Evolutionary conservation across 768 basidiomycete species (phyloP).

Genomic region (Leccinellum albellum): DNA sequence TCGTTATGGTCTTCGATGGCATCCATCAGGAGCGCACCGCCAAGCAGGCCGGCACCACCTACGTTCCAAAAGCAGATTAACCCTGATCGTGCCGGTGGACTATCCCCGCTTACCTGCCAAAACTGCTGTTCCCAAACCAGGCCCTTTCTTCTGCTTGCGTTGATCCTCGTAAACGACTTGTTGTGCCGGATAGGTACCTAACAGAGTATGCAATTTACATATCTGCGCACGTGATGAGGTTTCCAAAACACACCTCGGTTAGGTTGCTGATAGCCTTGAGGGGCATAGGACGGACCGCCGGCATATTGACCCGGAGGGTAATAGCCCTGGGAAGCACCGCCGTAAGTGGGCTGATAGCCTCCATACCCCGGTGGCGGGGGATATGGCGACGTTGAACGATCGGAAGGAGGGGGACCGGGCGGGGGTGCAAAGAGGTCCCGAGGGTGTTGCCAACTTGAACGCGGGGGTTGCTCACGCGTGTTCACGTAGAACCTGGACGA

Average conservation of each 20-base stretch:
- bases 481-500: conserved; percentile 68
- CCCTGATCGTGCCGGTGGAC: background rate
- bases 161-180: conserved; percentile 36
- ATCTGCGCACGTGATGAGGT: background rate
- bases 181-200: conserved; percentile 33
- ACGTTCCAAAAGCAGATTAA: conserved; percentile 6
- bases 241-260: conserved; percentile 17
- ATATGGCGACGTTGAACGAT: conserved; percentile 33
- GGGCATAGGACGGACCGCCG: background rate
- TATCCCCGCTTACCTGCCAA: conserved; percentile 38
- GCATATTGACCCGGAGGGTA: conserved; percentile 1
- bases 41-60: conserved; percentile 67
- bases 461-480: conserved; percentile 56
- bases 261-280: background rate
- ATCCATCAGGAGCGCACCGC: conserved; percentile 52
- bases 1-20: conserved; percentile 45
- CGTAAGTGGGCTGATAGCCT: conserved; percentile 14
- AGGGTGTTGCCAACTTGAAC: conserved; percentile 69
- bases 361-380: conserved; percentile 20
- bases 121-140: conserved; percentile 47
- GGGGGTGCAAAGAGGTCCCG: conserved; percentile 45
- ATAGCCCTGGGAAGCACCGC: conserved; percentile 11
- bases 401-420: conserved; percentile 44
- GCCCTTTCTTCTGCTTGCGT: conserved; percentile 41
- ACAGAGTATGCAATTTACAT: conserved; percentile 3